phyloP scores from a whole-genome alignment of 768 basidiomycete species.

The Russula ochroleuca region DNA sequence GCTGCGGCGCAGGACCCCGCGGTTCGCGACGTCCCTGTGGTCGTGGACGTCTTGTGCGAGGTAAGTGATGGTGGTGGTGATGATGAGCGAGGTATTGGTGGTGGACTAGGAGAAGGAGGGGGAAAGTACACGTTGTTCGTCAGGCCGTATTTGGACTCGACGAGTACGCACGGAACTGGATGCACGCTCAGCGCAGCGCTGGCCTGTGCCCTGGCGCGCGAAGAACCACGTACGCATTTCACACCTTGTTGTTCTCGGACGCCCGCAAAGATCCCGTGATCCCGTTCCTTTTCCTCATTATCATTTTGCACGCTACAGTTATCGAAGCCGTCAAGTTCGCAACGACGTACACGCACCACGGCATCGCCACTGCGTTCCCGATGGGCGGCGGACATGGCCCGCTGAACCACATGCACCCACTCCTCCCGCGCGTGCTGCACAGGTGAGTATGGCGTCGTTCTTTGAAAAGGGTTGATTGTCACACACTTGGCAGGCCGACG shows the following conservation, averaged over 20 bases:
- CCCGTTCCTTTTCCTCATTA: neutral
- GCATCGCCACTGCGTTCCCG: conserved; percentile 61
- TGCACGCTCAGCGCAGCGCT: conserved; percentile 88
- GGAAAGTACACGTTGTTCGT: conserved; percentile 45
- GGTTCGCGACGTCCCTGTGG: conserved; percentile 35
- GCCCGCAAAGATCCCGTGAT: neutral
- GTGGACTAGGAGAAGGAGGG: neutral
- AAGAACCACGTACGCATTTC: conserved; percentile 39
- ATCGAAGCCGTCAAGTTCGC: conserved; percentile 56
- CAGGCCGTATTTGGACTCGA: conserved; percentile 58
- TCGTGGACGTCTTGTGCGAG: conserved; percentile 62
- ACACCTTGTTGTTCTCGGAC: neutral
- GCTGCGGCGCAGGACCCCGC: conserved; percentile 27
- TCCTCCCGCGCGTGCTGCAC: conserved; percentile 46
- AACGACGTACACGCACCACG: conserved; percentile 66
- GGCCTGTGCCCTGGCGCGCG: conserved; percentile 58
- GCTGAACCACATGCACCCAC: conserved; percentile 76
- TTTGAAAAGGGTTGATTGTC: neutral
- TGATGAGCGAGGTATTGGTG: conserved; percentile 22
- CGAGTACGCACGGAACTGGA: conserved; percentile 86
- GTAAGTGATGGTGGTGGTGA: conserved; percentile 28
- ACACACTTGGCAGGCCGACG: conserved; percentile 44
- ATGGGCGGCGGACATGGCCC: conserved; percentile 80
- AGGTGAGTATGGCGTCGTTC: conserved; percentile 41
- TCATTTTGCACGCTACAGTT: conserved; percentile 37